Evolutionary conservation across 768 basidiomycete species (phyloP), one percentile per base, ranked within the genome.

Genomic region (Fomitopsis serialis): DNA sequence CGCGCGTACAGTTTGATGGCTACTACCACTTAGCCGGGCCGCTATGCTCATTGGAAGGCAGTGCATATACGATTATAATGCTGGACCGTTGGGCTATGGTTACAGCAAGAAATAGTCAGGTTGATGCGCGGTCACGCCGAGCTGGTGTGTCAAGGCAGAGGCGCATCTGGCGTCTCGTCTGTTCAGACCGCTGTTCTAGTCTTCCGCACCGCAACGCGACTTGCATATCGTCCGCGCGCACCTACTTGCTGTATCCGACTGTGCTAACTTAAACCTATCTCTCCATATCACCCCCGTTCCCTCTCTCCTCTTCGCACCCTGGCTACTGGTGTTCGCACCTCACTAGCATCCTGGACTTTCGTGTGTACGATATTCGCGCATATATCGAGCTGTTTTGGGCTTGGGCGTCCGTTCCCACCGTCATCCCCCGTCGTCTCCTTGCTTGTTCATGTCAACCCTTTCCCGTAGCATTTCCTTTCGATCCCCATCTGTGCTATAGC

Each of bases 401-500:
- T 58, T 60, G 62, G 53, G 58, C 58, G 55, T 65, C 65, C 19
- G 62, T 60, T 62, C 61, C 63, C 62, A 54, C 61, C 62, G 53
- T 63, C 29, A 32, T 32, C 29, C 60, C 29, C 49, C 50, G n/a
- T n/a, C 37, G 51, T 21, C 58, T 21, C 57, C 23, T 49, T 54
- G 37, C 54, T 43, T 52, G 54, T 45, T 55, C n/a, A n/a, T n/a
- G 44, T 32, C 29, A n/a, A n/a, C 29, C 29, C 47, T 29, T 58
- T 51, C 35, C 52, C 43, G 55, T 59, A 56, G 56, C 56, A 40
- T 49, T 44, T 37, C 48, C 36, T 35, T 70, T 66, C 61, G 59
- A 62, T n/a, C n/a, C 59, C 37, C 54, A 64, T 67, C 55, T 72
- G 73, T 73, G 72, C 69, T 72, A 74, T 74, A 74, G 68, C 68